A percentile compares a stretch with the other conserved stretches of the same genome.
Evolutionary conservation across 805 yeast genomes (phyloP).

Genomic region (Starmera amethionina): DNA sequence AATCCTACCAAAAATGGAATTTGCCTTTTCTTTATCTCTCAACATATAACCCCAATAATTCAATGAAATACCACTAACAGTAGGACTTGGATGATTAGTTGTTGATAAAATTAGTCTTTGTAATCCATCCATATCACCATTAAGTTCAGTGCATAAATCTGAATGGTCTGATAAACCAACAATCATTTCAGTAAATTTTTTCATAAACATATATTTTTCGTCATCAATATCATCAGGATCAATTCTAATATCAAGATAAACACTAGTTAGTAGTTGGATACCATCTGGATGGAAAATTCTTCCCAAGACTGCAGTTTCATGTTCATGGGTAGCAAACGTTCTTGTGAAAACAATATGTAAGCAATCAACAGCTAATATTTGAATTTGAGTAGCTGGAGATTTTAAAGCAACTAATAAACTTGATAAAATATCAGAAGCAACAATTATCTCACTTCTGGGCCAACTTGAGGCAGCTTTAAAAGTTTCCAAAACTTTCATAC

Average conservation of each 20-base stretch:
- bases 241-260: slow-evolving; percentile 44
- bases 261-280: slow-evolving; percentile 54
- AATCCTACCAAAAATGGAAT: slow-evolving; percentile 41
- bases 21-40: slow-evolving; percentile 59
- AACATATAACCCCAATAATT: slow-evolving; percentile 92
- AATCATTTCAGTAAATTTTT: slow-evolving; percentile 88
- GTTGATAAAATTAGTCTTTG: slow-evolving; percentile 69
- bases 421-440: slow-evolving; percentile 53
- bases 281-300: slow-evolving; percentile 68
- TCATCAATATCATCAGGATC: slow-evolving; percentile 73
- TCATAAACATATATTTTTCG: slow-evolving; percentile 66
- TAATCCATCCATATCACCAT: slow-evolving; percentile 58
- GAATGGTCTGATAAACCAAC: slow-evolving; percentile 78
- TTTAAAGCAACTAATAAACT: slow-evolving; percentile 52
- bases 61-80: slow-evolving; percentile 82
- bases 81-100: slow-evolving; percentile 73
- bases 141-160: slow-evolving; percentile 34
- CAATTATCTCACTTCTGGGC: slow-evolving; percentile 72
- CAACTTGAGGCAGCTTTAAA: slow-evolving; percentile 87
- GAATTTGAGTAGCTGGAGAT: slow-evolving; percentile 53
- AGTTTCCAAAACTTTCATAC: slow-evolving; percentile 64
- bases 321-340: slow-evolving; percentile 51
- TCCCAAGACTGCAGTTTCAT: slow-evolving; percentile 72
- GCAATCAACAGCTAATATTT: slow-evolving; percentile 83
- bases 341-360: slow-evolving; percentile 83